A percentile compares a stretch with the other conserved stretches of the same genome.
phyloP scores from a whole-genome alignment of 2,329 filamentous ascomycete genomes.

The Zarea fungicola region DNA sequence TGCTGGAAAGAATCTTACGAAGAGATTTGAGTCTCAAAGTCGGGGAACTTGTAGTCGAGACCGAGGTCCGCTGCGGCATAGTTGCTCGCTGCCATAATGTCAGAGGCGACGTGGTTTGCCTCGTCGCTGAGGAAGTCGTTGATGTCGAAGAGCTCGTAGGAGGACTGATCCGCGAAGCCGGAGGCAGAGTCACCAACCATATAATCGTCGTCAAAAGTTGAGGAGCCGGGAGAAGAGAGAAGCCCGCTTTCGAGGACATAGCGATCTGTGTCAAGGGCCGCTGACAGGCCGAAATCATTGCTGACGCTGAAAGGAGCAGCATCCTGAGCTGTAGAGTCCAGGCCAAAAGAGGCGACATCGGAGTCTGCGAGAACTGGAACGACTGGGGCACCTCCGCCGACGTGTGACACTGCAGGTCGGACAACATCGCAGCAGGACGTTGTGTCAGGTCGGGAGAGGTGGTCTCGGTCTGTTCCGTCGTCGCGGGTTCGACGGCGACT shows the following conservation, averaged over 20 bases:
- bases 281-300: conserved; percentile 63
- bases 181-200: conserved; percentile 55
- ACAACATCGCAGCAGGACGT: conserved; percentile 99
- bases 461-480: conserved; percentile 24
- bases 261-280: conserved; percentile 67
- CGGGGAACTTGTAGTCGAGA: conserved; percentile 47
- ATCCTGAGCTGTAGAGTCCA: conserved; percentile 52
- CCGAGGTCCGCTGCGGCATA: conserved; percentile 49
- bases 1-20: conserved; percentile 65
- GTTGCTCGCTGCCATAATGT: conserved; percentile 44
- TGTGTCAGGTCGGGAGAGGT: conserved; percentile 88
- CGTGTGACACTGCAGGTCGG: conserved; percentile 99
- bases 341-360: conserved; percentile 32
- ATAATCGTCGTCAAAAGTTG: conserved; percentile 63
- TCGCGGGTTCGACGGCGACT: conserved; percentile 10
- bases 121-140: conserved; percentile 53
- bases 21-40: conserved; percentile 57
- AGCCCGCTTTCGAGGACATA: conserved; percentile 71
- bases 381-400: conserved; percentile 60
- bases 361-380: conserved; percentile 39
- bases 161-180: conserved; percentile 36
- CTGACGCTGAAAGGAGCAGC: conserved; percentile 62
- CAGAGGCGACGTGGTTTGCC: conserved; percentile 38
- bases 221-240: conserved; percentile 66
- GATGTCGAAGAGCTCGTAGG: conserved; percentile 46